Percentiles rank a stretch among this genome's conserved stretches.
Conservation (phyloP, 257 asterid species). For the Solanum bukasovii region DNA sequence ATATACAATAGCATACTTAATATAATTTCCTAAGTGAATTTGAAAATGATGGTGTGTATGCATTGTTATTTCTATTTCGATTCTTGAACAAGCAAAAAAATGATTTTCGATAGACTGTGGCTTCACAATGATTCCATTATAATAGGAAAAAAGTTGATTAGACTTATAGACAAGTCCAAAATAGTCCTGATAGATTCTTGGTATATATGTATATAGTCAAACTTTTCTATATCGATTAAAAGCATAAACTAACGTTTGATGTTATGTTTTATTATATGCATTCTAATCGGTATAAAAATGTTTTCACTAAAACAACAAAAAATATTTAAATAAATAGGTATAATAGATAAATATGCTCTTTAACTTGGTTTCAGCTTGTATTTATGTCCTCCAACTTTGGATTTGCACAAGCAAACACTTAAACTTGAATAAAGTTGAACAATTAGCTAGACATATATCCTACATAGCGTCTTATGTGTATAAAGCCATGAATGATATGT, state of each 20-base stretch:
- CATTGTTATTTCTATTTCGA: neutral
- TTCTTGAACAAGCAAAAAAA: accelerated
- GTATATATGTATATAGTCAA: neutral
- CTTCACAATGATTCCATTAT: neutral
- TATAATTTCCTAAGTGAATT: neutral
- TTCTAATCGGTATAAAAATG: neutral
- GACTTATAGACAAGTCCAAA: too few relatives aligned
- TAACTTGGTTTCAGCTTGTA: neutral
- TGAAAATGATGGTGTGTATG: neutral
- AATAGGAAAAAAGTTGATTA: too few relatives aligned
- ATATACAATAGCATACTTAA: neutral
- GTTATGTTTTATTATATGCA: neutral
- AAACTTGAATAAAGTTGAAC: too few relatives aligned
- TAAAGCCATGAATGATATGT: accelerated
- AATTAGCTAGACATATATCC: too few relatives aligned
- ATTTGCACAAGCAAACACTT: neutral
- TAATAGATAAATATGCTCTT: too few relatives aligned
- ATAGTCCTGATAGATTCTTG: neutral
- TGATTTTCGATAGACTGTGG: neutral
- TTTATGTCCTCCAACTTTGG: too few relatives aligned
- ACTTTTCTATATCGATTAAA: too few relatives aligned
- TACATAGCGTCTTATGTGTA: neutral
- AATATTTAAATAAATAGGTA: neutral
- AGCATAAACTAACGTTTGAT: too few relatives aligned
- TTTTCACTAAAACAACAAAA: neutral